Base-by-base conservation (phyloP, 106 monocot species). In the Cymbidium sinense region DNA sequence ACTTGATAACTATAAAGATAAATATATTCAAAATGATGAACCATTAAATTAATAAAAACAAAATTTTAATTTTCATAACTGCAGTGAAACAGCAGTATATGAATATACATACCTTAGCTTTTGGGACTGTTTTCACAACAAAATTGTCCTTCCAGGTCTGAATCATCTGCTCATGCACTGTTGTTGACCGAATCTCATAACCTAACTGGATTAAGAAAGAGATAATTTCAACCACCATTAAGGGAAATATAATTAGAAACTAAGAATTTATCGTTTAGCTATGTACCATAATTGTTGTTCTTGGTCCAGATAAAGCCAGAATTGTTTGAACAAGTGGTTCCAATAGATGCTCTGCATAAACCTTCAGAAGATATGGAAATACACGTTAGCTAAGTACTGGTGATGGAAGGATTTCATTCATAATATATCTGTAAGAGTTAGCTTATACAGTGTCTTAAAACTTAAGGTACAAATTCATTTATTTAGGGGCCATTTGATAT, bases 151-250 rank as follows among this genome's bases (percentile, higher is more conserved):
- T 98, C 91, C 91, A 90, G 84, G 85, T 88, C 30, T 84, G 44
- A 44, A 92, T 81, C 98, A 98, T 98, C 78, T 87, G 80, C 75
- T 92, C 94, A 84, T 98, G 94, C n/a, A 98, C 94, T 2, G 79
- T 71, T 12, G 91, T 98, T 21, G 94, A 98, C 33, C 98, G 88
- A 61, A 98, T 92, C 81, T 98, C 98, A 70, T 90, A 94, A 77
- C 98, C 94, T 83, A 98, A 54, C 98, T 98, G 84, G 2, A 86
- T 50, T 34, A 58, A 77, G 34, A 27, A 34, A 41, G 1, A 43
- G 34, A 52, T 23, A 75, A n/a, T 62, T 36, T 81, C 62, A 73
- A 67, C 76, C 70, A 61, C 29, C 6, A 62, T 17, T 65, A 4
- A 20, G 52, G 50, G 37, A 30, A 67, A n/a, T 51, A 83, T 25